Base-by-base conservation (phyloP, 495 filamentous ascomycete species). In the Penicillium bialowiezense region DNA sequence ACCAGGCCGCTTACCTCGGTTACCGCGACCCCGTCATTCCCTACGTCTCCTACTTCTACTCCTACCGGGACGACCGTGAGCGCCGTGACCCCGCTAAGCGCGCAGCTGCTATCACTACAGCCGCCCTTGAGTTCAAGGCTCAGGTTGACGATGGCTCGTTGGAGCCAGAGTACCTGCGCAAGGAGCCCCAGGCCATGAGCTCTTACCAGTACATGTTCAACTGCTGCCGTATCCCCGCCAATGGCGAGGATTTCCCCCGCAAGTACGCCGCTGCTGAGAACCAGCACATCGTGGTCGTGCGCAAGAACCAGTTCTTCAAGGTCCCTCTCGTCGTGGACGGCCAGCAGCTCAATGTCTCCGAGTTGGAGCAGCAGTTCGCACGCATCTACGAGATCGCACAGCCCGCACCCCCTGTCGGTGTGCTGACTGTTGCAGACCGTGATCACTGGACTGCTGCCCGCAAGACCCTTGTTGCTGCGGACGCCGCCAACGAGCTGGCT, bases 181-280 rank as follows among this genome's bases (percentile, higher is more conserved):
- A 87, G 70, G 80, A 88, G 49, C 95, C 95, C 44, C 89, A 97
- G 63, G 92, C 90, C 69, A 97, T 97, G 95, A 88, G 87, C 78
- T 88, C 86, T 49, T 97, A 97, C 77, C 77, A 96, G 74, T 99
- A 86, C 83, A 97, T 99, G 95, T 99, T 99, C 81, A 97, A 99
- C 69, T 77, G 78, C 67, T 89, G 85, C 73, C 86, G 95, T 50
- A 82, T 97, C 26, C 87, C 95, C n/a, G 85, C 83, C 43, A 86
- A 85, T 57, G 82, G 85, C 3, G 83, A 81, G 7, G 95, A 99
- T 56, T 83, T 86, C 65, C 89, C 89, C 2, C 77, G 88, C 67
- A 96, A 95, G 71, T 96, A 86, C 66, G 66, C 83, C 15, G 77
- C 79, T 35, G 54, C 80, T 32, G 82, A 88, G 55, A 81, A 95